A percentile compares a stretch with the other conserved stretches of the same genome.
These are phyloP conservation scores for Xylaria sp. DNA, from an alignment of 2,329 filamentous ascomycete genomes.

Conservation along the genomic window DNA sequence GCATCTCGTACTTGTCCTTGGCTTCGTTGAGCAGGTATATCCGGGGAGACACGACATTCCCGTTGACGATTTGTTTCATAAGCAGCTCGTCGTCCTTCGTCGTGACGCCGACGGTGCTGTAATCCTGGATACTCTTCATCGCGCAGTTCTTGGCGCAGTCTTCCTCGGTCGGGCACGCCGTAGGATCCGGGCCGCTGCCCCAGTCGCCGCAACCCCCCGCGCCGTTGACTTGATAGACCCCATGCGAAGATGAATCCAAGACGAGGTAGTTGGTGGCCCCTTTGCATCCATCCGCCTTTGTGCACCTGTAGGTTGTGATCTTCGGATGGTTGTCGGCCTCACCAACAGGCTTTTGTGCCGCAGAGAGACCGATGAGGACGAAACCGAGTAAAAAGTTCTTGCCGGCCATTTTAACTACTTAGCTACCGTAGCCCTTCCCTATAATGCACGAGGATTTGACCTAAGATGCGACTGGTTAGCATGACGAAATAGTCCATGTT, in stretches of 20 bases:
- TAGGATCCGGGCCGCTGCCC: constrained; percentile 52
- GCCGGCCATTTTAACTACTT: constrained; percentile 42
- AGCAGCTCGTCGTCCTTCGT: constrained; percentile 51
- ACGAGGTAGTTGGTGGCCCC: constrained; percentile 60
- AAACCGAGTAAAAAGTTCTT: constrained; percentile 43
- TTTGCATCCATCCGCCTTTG: constrained; percentile 61
- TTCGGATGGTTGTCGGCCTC: constrained; percentile 60
- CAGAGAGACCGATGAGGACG: constrained; percentile 48
- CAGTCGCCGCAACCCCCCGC: constrained; percentile 51
- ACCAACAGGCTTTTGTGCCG: constrained; percentile 51
- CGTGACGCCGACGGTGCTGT: constrained; percentile 51
- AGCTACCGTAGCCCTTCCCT: background rate
- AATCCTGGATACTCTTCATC: constrained; percentile 62
- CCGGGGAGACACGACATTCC: constrained; percentile 55
- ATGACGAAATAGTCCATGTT: constrained; percentile 8
- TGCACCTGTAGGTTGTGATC: constrained; percentile 62
- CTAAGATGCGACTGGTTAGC: background rate
- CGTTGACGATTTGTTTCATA: constrained; percentile 53
- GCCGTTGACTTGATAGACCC: constrained; percentile 54
- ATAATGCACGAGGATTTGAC: background rate
- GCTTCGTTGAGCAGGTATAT: constrained; percentile 67
- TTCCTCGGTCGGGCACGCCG: constrained; percentile 60
- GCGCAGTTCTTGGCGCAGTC: constrained; percentile 65
- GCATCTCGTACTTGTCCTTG: constrained; percentile 67
- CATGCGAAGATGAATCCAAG: constrained; percentile 59